Evolutionary conservation across 345 rosid genomes (phyloP), one percentile per base, ranked within the genome.

Genomic region (Raphanus raphanistrum): DNA sequence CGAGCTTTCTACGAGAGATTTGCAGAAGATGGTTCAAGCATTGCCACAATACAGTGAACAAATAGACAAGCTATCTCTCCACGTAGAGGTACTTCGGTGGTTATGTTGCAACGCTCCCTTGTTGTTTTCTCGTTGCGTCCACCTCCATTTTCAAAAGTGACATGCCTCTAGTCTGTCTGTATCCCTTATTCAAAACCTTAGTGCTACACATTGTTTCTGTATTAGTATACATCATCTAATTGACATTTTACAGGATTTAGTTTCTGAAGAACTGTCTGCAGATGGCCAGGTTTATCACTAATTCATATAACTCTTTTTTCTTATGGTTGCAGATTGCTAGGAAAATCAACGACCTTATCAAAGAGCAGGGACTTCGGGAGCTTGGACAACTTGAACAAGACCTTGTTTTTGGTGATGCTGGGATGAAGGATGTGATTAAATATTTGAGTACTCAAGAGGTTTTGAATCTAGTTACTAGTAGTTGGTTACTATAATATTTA

Each of bases 11-110:
- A 96, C 99, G 21, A 81, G 91, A 81, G 99, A 96, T 72, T 84
- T 96, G 83, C 98, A 93, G 84, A 89, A 93, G 88, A 96, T 96
- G 97, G 99, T 96, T 87, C 99, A 96, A 85, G 93, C 98, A n/a
- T 86, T 96, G 85, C 97, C 99, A 27, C 99, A 96, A 68, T 96
- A 96, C 84, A 96, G 95, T 84, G 98, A 96, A 72, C 98, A 96
- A 84, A 96, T 96, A 73, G 99, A 96, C 85, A 96, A 96, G 86
- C 91, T 96, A 64, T 96, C 99, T 70, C 97, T 96, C 69, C 99
- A 96, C 78, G 98, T 96, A 26, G 99, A 96, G 98, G 99, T 93
- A 72, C 82, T 82, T 79, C 76, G 55, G 28, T 70, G 21, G 26
- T 74, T 45, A 55, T 75, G 25, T 57, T 28, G 76, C 63, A 57